phyloP scores from a whole-genome alignment of 306 rosid species.

The Sindora glabra region DNA sequence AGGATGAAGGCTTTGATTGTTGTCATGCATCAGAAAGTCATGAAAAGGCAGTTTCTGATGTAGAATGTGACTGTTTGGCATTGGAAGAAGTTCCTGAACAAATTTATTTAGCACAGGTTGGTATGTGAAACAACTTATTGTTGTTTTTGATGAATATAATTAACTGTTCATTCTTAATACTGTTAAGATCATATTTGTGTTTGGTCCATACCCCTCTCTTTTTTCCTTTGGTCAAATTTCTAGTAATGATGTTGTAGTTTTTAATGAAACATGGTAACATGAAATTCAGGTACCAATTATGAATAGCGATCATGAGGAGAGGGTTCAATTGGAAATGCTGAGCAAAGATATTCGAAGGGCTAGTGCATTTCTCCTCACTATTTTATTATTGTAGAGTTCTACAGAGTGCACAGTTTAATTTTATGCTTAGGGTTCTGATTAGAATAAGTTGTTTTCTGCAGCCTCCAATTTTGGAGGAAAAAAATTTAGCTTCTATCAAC shows the following conservation, averaged over 20 bases:
- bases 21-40: constrained; percentile 10
- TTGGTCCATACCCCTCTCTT: neutral
- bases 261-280: constrained; percentile 13
- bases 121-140: neutral
- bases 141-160: neutral
- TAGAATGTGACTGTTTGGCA: constrained; percentile 24
- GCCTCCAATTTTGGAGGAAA: constrained; percentile 65
- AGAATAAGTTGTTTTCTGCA: constrained; percentile 23
- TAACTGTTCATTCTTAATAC: neutral
- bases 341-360: constrained; percentile 61
- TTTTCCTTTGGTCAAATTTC: neutral
- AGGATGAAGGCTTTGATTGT: constrained; percentile 19
- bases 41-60: constrained; percentile 5
- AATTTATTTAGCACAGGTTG: constrained; percentile 94
- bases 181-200: neutral
- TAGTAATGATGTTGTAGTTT: neutral
- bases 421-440: constrained; percentile 6
- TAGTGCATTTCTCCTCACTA: constrained; percentile 23
- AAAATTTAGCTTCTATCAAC: constrained; percentile 59
- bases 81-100: constrained; percentile 49
- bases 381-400: constrained; percentile 9
- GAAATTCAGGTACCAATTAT: constrained; percentile 62
- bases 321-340: constrained; percentile 55
- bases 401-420: neutral
- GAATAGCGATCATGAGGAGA: constrained; percentile 49